Evolutionary conservation across 2,329 filamentous ascomycete genomes (phyloP).

Genomic region (Epichloe festucae): DNA sequence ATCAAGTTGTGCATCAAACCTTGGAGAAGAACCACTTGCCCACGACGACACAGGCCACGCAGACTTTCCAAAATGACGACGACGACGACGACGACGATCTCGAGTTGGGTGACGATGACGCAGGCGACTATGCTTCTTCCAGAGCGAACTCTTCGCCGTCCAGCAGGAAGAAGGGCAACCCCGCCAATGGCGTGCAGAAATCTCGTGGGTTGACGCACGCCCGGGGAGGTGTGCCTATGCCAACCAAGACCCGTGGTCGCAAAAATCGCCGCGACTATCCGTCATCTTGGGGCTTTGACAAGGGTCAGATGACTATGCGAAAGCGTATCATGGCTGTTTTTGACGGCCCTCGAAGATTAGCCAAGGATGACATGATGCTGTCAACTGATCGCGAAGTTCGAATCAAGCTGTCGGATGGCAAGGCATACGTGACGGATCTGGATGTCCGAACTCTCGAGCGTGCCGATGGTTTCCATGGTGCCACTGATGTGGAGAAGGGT

Average conservation of each 20-base stretch:
- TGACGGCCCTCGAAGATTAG: slow-evolving; percentile 73
- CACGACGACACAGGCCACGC: slow-evolving; percentile 30
- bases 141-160: slow-evolving; percentile 29
- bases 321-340: slow-evolving; percentile 92
- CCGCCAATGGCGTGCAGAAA: slow-evolving; percentile 46
- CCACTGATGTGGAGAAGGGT: slow-evolving; percentile 78
- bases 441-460: slow-evolving; percentile 82
- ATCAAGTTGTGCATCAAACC: slow-evolving; percentile 47
- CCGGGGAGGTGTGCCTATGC: slow-evolving; percentile 54
- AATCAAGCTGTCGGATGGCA: slow-evolving; percentile 61
- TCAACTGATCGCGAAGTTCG: slow-evolving; percentile 90
- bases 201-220: slow-evolving; percentile 66
- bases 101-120: slow-evolving; percentile 38
- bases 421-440: slow-evolving; percentile 80
- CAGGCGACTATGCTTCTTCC: slow-evolving; percentile 26
- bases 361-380: slow-evolving; percentile 99
- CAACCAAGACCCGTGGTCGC: slow-evolving; percentile 51
- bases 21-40: slow-evolving; percentile 51
- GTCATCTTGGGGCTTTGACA: slow-evolving; percentile 81
- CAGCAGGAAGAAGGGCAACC: slow-evolving; percentile 44
- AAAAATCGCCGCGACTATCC: slow-evolving; percentile 93
- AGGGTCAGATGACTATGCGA: slow-evolving; percentile 95
- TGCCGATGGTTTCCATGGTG: slow-evolving; percentile 69
- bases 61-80: slow-evolving; percentile 25
- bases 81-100: slow-evolving; percentile 38